Percentiles rank a stretch among this genome's conserved stretches.
Conservation (phyloP, 495 filamentous ascomycete species). For the Penicillium diatomitis region DNA sequence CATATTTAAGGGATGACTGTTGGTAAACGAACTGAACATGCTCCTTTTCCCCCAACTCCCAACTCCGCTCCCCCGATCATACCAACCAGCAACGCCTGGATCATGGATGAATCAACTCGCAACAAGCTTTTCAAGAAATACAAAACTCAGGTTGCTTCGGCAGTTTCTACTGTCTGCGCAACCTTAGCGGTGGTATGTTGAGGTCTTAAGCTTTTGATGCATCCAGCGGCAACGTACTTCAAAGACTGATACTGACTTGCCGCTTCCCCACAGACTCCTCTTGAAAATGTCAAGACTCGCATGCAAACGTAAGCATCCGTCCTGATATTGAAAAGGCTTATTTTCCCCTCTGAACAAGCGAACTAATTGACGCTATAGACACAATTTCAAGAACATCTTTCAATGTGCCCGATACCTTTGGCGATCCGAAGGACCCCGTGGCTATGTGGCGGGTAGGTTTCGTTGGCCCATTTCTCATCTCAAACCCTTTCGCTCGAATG, state of each 20-base stretch:
- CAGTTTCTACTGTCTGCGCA: constrained; percentile 33
- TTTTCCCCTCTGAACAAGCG: too few species aligned
- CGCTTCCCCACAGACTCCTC: constrained; percentile 26
- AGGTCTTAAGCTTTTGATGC: background rate
- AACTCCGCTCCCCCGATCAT: constrained; percentile 24
- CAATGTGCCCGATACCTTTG: constrained; percentile 37
- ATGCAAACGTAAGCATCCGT: constrained; percentile 39
- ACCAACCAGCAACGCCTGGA: constrained; percentile 28
- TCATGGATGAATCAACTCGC: constrained; percentile 31
- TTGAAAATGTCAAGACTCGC: constrained; percentile 43
- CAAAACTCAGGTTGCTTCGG: constrained; percentile 39
- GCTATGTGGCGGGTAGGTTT: constrained; percentile 36
- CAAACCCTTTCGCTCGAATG: background rate
- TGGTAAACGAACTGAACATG: constrained; percentile 38
- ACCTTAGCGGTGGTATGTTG: constrained; percentile 37
- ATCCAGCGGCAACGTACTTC: background rate
- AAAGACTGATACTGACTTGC: background rate
- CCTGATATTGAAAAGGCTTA: background rate
- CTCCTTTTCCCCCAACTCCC: constrained; percentile 22
- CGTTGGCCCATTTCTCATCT: background rate
- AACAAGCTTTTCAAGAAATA: constrained; percentile 37
- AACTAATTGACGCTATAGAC: constrained; percentile 11
- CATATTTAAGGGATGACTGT: constrained; percentile 33
- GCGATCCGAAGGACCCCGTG: constrained; percentile 39
- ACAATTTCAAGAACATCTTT: constrained; percentile 34